These are phyloP conservation scores for Salix purpurea DNA, from an alignment of 345 rosid genomes.

Conservation along the genomic window DNA sequence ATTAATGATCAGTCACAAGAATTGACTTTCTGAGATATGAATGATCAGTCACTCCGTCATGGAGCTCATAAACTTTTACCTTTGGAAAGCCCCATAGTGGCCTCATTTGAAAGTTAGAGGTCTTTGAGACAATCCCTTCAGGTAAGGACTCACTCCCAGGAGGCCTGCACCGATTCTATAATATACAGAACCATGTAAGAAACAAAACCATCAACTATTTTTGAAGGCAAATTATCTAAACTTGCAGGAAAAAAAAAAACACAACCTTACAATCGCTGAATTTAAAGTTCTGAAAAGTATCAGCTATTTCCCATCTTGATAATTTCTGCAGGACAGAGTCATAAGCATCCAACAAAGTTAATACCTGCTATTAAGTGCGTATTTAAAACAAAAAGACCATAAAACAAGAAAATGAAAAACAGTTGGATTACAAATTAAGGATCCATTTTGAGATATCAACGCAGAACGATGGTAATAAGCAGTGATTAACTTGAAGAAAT, in stretches of 20 bases:
- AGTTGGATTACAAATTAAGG: too few relatives aligned
- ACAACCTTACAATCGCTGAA: slow-evolving; percentile 43
- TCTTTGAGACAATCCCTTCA: slow-evolving; percentile 39
- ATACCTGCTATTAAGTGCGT: too few relatives aligned
- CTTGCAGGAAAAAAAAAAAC: background rate
- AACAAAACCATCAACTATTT: background rate
- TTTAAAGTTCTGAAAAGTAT: slow-evolving; percentile 17
- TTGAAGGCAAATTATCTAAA: background rate
- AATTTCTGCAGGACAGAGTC: slow-evolving; percentile 34
- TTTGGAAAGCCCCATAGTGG: slow-evolving; percentile 54
- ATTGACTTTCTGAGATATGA: background rate
- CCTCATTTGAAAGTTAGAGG: slow-evolving; percentile 55
- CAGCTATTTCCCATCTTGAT: slow-evolving; percentile 29
- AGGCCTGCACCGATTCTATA: slow-evolving; percentile 43
- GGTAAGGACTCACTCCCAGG: slow-evolving; percentile 57
- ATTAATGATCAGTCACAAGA: too few relatives aligned
- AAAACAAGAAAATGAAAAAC: too few relatives aligned
- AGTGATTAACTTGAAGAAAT: too few relatives aligned
- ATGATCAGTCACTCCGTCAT: background rate
- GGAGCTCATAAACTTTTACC: slow-evolving; percentile 27
- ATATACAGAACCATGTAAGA: slow-evolving; percentile 17
- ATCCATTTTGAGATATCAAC: too few relatives aligned
- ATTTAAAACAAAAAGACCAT: too few relatives aligned
- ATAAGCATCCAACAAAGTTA: too few relatives aligned
- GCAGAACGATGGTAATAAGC: too few relatives aligned